Evolutionary conservation across 495 filamentous ascomycete genomes (phyloP).

Genomic region (Aspergillus affinis): DNA sequence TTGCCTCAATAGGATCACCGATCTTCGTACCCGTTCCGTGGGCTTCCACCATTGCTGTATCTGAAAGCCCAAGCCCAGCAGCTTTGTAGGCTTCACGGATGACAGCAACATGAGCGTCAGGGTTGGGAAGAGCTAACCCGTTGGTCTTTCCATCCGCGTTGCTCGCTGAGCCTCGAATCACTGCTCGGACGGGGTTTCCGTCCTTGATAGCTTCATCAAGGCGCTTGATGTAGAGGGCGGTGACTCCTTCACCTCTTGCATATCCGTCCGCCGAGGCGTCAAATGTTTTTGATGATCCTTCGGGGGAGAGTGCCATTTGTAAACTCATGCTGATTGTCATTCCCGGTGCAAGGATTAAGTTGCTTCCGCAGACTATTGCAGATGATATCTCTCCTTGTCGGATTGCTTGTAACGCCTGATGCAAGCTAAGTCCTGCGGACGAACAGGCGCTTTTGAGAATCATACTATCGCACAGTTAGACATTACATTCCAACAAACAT

Average conservation of each 20-base stretch:
- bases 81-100: slow-evolving; percentile 27
- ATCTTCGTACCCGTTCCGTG: slow-evolving; percentile 42
- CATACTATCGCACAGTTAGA: slow-evolving; percentile 13
- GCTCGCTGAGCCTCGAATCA: slow-evolving; percentile 37
- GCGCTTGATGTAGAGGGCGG: slow-evolving; percentile 36
- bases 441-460: slow-evolving; percentile 42
- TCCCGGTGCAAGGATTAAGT: slow-evolving; percentile 38
- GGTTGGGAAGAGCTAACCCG: slow-evolving; percentile 1
- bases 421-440: slow-evolving; percentile 29
- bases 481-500: too few relatives aligned
- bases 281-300: slow-evolving; percentile 54
- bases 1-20: slow-evolving; percentile 42
- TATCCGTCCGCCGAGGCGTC: slow-evolving; percentile 64
- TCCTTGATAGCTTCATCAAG: slow-evolving; percentile 36
- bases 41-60: slow-evolving; percentile 30
- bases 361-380: slow-evolving; percentile 44
- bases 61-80: slow-evolving; percentile 21
- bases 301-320: slow-evolving; percentile 26
- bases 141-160: slow-evolving; percentile 39
- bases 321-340: slow-evolving; percentile 30
- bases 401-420: slow-evolving; percentile 37
- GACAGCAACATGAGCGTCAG: slow-evolving; percentile 17
- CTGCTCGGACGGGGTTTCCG: slow-evolving; percentile 37
- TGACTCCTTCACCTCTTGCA: slow-evolving; percentile 57
- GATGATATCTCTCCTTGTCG: slow-evolving; percentile 34